Percentiles rank a stretch among this genome's conserved stretches.
Conservation (phyloP, 2,329 filamentous ascomycete species). For the Zasmidium citrigriseum region DNA sequence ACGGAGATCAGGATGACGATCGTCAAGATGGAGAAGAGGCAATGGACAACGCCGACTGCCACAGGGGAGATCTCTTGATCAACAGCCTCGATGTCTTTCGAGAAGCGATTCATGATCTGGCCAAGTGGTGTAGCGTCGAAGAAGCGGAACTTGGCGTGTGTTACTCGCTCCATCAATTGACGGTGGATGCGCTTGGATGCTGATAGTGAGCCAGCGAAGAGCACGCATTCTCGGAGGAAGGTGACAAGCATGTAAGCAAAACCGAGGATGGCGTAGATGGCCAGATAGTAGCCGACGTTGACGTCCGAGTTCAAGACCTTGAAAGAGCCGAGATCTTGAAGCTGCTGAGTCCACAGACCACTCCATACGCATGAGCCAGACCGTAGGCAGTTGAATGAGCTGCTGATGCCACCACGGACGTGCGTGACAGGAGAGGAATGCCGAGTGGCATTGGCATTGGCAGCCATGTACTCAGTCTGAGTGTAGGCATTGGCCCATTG, state of each 20-base stretch:
- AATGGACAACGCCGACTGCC: conserved; percentile 74
- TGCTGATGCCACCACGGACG: conserved; percentile 41
- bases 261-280: conserved; percentile 79
- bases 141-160: conserved; percentile 92
- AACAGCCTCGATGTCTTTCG: conserved; percentile 91
- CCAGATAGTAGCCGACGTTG: conserved; percentile 80
- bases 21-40: conserved; percentile 70
- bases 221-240: conserved; percentile 77
- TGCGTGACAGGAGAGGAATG: conserved; percentile 43
- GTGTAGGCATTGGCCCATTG: conserved; percentile 90
- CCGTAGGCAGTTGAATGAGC: conserved; percentile 49
- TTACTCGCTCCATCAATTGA: conserved; percentile 73
- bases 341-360: conserved; percentile 28
- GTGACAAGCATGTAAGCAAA: conserved; percentile 77
- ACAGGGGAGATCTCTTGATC: conserved; percentile 95
- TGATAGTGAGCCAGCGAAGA: conserved; percentile 88
- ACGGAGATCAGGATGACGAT: conserved; percentile 83
- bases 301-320: conserved; percentile 48
- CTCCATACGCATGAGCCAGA: conserved; percentile 54
- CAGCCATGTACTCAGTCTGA: conserved; percentile 39
- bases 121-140: conserved; percentile 95
- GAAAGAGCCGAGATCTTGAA: conserved; percentile 22
- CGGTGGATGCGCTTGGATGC: conserved; percentile 85
- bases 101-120: conserved; percentile 97
- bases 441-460: conserved; percentile 9